phyloP scores from a whole-genome alignment of 805 yeast species.

The Pichia pseudocactophila region DNA sequence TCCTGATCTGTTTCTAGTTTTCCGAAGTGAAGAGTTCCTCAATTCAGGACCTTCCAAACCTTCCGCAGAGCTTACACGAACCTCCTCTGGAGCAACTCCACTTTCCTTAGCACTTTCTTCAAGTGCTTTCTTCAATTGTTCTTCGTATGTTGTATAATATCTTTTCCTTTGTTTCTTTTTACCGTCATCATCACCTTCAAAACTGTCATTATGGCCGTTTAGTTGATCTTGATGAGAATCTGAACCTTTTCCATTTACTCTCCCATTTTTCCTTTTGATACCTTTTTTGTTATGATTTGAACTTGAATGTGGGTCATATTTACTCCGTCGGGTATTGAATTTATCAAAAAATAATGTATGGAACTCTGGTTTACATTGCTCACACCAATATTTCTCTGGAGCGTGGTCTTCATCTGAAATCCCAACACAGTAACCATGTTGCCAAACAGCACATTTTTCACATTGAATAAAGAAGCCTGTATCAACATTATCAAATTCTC shows the following conservation, averaged over 20 bases:
- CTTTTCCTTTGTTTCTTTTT: slow-evolving; percentile 8
- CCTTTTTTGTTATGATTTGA: slow-evolving; percentile 2
- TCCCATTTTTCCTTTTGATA: slow-evolving; percentile 20
- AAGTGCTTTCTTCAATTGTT: slow-evolving; percentile 35
- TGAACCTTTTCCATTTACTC: slow-evolving; percentile 16
- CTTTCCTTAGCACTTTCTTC: slow-evolving; percentile 50
- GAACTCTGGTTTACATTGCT: slow-evolving; percentile 75
- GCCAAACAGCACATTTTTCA: slow-evolving; percentile 94
- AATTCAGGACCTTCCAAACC: slow-evolving; percentile 19
- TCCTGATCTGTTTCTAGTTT: slow-evolving; percentile 31
- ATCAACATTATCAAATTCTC: slow-evolving; percentile 33
- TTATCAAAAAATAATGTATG: slow-evolving; percentile 48
- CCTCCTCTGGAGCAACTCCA: slow-evolving; percentile 31
- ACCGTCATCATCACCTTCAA: slow-evolving; percentile 7
- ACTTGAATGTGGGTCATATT: slow-evolving; percentile 34
- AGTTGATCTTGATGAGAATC: neutral
- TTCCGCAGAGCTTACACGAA: slow-evolving; percentile 26
- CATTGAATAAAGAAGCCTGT: slow-evolving; percentile 72
- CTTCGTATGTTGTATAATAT: slow-evolving; percentile 28
- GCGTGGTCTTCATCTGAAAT: slow-evolving; percentile 62
- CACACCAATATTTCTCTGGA: slow-evolving; percentile 96
- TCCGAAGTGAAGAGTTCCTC: slow-evolving; percentile 14
- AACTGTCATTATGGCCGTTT: slow-evolving; percentile 3
- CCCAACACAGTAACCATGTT: slow-evolving; percentile 94
- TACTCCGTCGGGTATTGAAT: slow-evolving; percentile 39